Conservation (phyloP, 805 yeast genomes). For the Candida yuanshanica region DNA sequence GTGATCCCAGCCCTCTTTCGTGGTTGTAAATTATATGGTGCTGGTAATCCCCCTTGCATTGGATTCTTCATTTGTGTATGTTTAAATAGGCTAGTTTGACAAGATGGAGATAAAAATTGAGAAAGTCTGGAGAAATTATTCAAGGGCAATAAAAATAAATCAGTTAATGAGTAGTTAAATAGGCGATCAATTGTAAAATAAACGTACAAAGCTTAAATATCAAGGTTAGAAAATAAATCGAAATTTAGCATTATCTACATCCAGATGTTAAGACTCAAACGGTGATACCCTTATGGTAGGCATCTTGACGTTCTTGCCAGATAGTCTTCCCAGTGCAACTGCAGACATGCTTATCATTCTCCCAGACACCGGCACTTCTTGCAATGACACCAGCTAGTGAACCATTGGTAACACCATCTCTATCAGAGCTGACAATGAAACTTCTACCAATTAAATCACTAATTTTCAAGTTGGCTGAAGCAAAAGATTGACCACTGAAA, state of each 20-base stretch:
- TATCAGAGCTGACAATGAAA: slow-evolving; percentile 29
- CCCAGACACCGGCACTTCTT: slow-evolving; percentile 96
- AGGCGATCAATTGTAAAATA: no score
- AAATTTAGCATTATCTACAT: no score
- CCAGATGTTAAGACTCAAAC: no score
- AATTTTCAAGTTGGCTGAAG: slow-evolving; percentile 40
- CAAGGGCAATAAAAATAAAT: no score
- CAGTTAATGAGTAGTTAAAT: no score
- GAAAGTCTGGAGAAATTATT: no score
- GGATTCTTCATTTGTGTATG: no score
- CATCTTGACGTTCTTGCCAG: slow-evolving; percentile 91
- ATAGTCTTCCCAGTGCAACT: slow-evolving; percentile 92
- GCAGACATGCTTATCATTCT: slow-evolving; percentile 88
- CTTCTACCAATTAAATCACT: slow-evolving; percentile 65
- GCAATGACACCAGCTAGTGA: slow-evolving; percentile 83
- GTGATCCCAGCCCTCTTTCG: background rate
- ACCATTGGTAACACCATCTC: slow-evolving; percentile 23
- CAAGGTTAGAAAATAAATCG: no score
- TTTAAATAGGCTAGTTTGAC: no score
- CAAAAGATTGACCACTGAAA: slow-evolving; percentile 41
- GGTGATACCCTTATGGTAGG: slow-evolving; percentile 49
- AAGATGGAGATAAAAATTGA: no score
- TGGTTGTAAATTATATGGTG: background rate
- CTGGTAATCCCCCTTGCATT: background rate
- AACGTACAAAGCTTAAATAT: no score